Percentiles rank a stretch among this genome's conserved stretches.
Evolutionary conservation across 345 rosid species (phyloP).

Genomic region (Viola odorata): DNA sequence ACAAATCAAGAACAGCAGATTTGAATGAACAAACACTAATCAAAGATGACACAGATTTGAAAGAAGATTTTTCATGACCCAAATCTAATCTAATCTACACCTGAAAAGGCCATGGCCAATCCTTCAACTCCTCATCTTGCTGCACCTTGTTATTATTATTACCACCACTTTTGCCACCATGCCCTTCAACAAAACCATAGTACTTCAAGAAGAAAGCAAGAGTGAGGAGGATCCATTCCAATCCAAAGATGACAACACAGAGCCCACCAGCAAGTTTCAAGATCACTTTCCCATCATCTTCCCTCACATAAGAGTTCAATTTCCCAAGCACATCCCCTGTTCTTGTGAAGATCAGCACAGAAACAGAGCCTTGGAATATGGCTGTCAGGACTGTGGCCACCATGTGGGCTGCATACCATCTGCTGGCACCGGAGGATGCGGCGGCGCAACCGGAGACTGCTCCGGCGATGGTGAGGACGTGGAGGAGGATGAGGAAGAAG

Average conservation of each 20-base stretch:
- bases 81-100: slow-evolving; percentile 28
- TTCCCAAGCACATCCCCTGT: slow-evolving; percentile 56
- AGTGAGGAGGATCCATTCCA: slow-evolving; percentile 84
- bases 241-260: slow-evolving; percentile 59
- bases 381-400: slow-evolving; percentile 75
- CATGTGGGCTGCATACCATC: slow-evolving; percentile 88
- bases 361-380: slow-evolving; percentile 85
- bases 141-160: slow-evolving; percentile 59
- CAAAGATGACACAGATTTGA: no score
- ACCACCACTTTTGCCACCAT: slow-evolving; percentile 5
- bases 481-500: slow-evolving; percentile 53
- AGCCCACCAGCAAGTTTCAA: slow-evolving; percentile 78
- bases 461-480: slow-evolving; percentile 49
- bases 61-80: background rate
- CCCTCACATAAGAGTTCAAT: slow-evolving; percentile 76
- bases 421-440: slow-evolving; percentile 40
- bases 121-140: slow-evolving; percentile 66
- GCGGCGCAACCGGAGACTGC: slow-evolving; percentile 73
- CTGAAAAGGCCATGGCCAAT: slow-evolving; percentile 86
- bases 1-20: no score
- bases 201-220: slow-evolving; percentile 90
- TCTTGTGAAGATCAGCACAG: slow-evolving; percentile 68
- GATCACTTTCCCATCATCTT: slow-evolving; percentile 74
- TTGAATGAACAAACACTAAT: no score
- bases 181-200: slow-evolving; percentile 56